These are phyloP conservation scores for Candida michaelii DNA, from an alignment of 805 yeast genomes.

Conservation along the genomic window DNA sequence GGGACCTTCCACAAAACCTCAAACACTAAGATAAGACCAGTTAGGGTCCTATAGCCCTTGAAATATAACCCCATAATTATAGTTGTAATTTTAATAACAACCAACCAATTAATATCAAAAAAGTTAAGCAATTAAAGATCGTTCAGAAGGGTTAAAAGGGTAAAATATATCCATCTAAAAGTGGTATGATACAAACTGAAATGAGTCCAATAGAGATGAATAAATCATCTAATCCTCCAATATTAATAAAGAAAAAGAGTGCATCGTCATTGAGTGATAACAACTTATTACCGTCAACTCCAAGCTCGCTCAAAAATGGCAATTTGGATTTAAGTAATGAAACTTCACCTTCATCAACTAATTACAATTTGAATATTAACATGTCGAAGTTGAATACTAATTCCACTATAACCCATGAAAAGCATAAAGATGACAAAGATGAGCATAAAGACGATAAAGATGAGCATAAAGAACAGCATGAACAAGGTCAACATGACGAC, in stretches of 20 bases:
- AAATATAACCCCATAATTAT: neutral
- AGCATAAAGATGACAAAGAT: neutral
- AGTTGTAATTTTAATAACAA: no score
- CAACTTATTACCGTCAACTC: slow-evolving; percentile 13
- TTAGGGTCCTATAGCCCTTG: neutral
- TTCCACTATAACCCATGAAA: slow-evolving; percentile 8
- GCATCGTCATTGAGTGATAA: slow-evolving; percentile 11
- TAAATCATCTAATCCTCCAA: neutral
- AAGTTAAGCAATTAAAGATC: no score
- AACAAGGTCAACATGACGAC: no score
- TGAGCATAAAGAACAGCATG: neutral
- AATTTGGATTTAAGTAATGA: slow-evolving; percentile 14
- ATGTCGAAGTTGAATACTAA: slow-evolving; percentile 3
- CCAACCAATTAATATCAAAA: no score
- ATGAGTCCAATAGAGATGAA: neutral
- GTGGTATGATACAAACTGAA: slow-evolving; percentile 8
- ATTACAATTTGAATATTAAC: slow-evolving; percentile 6
- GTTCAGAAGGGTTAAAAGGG: no score
- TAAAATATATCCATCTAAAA: no score
- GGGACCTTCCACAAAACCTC: slow-evolving; percentile 8
- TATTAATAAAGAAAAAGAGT: slow-evolving; percentile 2
- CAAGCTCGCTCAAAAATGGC: slow-evolving; percentile 14
- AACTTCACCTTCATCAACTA: slow-evolving; percentile 16
- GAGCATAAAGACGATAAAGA: neutral
- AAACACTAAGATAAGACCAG: slow-evolving; percentile 2